These are phyloP conservation scores for Phytophthora pisi DNA, from an alignment of 352 stramenopile species.

Conservation along the genomic window DNA sequence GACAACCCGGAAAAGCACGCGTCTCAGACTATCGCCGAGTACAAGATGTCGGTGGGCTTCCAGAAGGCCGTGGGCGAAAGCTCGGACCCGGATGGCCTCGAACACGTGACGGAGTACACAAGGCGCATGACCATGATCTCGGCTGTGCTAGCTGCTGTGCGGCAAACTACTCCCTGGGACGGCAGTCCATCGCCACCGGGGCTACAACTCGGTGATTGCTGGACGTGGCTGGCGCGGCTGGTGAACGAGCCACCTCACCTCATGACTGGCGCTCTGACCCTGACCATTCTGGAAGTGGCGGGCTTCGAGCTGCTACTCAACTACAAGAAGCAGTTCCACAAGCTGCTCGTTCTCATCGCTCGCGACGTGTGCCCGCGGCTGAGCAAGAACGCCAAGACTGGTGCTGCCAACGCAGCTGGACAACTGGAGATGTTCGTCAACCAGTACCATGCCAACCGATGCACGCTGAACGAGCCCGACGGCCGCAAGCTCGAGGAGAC, in stretches of 20 bases:
- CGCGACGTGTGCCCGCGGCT: conserved; percentile 65
- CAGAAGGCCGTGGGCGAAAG: conserved; percentile 68
- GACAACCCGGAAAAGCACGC: conserved; percentile 61
- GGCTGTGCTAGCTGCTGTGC: conserved; percentile 71
- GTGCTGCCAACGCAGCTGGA: conserved; percentile 72
- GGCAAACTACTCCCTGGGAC: conserved; percentile 72
- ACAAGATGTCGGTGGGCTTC: conserved; percentile 71
- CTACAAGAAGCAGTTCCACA: conserved; percentile 85
- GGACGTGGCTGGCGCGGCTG: conserved; percentile 70
- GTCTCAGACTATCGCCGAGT: conserved; percentile 59
- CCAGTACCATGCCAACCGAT: conserved; percentile 72
- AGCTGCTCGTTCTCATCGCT: conserved; percentile 72
- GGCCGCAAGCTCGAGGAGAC: conserved; percentile 77
- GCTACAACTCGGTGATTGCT: conserved; percentile 71
- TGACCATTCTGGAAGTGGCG: conserved; percentile 82
- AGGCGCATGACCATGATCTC: conserved; percentile 84
- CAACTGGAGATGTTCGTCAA: conserved; percentile 78
- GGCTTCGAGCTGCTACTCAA: conserved; percentile 65
- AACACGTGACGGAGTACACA: conserved; percentile 81
- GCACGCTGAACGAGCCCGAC: conserved; percentile 55
- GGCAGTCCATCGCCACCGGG: conserved; percentile 54
- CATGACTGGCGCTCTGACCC: conserved; percentile 69
- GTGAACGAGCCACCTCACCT: conserved; percentile 74
- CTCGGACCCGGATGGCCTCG: conserved; percentile 58
- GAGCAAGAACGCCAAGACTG: conserved; percentile 78